Evolutionary conservation across 2,329 filamentous ascomycete species (phyloP).

Genomic region (Curvularia sp.): DNA sequence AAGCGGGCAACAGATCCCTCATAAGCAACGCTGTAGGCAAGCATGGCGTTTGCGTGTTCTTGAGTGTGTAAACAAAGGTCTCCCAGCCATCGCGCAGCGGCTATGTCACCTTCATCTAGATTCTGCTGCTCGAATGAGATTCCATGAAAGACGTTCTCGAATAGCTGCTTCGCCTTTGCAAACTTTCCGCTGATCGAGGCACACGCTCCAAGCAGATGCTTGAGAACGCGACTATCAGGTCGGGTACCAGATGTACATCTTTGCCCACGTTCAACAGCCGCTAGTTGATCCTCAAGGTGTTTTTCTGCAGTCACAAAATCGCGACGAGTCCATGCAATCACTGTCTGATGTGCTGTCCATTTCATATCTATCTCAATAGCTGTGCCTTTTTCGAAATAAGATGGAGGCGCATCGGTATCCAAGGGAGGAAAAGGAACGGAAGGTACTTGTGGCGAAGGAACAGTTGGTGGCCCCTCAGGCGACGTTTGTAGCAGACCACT

Average conservation of each 20-base stretch:
- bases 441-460: not conserved
- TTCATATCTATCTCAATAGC: slow-evolving; percentile 22
- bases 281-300: slow-evolving; percentile 36
- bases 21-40: slow-evolving; percentile 42
- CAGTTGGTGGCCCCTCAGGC: too few relatives aligned
- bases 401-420: slow-evolving; percentile 3
- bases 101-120: slow-evolving; percentile 45
- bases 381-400: slow-evolving; percentile 17
- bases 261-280: slow-evolving; percentile 36
- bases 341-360: slow-evolving; percentile 32
- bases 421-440: not conserved
- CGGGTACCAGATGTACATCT: slow-evolving; percentile 29
- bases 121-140: slow-evolving; percentile 28
- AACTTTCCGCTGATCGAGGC: slow-evolving; percentile 40
- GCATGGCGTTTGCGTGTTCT: slow-evolving; percentile 37
- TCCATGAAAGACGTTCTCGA: slow-evolving; percentile 38
- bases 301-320: slow-evolving; percentile 31
- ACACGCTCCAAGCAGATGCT: slow-evolving; percentile 39
- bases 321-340: slow-evolving; percentile 29
- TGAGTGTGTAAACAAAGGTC: slow-evolving; percentile 42
- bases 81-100: slow-evolving; percentile 45
- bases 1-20: slow-evolving; percentile 33
- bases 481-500: not conserved
- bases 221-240: slow-evolving; percentile 38
- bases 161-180: slow-evolving; percentile 37